Percentiles rank a stretch among this genome's conserved stretches.
phyloP scores from a whole-genome alignment of 139 green algal genomes.

The Volvox reticuliferus region DNA sequence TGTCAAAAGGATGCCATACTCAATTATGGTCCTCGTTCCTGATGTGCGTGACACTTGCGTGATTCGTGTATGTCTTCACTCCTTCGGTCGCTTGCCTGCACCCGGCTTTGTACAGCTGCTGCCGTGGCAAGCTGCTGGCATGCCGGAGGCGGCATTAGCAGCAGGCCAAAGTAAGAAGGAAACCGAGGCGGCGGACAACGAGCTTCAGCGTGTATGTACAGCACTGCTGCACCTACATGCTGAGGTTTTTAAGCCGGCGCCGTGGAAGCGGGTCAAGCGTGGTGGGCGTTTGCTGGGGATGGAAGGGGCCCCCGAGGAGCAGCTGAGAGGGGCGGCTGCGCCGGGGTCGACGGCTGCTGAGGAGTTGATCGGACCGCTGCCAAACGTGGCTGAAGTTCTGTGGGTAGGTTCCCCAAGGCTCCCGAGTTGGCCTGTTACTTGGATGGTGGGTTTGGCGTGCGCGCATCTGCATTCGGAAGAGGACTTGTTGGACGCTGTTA shows the following conservation, averaged over 20 bases:
- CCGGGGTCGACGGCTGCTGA: background rate
- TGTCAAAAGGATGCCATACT: background rate
- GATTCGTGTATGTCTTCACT: background rate
- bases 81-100: background rate
- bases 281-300: background rate
- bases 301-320: background rate
- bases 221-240: slow-evolving; percentile 16
- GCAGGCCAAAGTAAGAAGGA: too few relatives aligned
- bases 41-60: background rate
- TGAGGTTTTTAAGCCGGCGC: background rate
- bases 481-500: background rate
- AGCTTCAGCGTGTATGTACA: background rate
- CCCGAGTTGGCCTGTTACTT: background rate
- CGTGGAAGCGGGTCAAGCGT: background rate
- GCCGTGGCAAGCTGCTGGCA: background rate
- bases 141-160: too few relatives aligned
- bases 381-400: background rate
- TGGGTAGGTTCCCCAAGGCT: background rate
- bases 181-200: background rate
- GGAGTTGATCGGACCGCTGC: background rate
- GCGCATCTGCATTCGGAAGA: background rate
- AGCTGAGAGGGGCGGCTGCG: background rate
- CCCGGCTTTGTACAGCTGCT: background rate
- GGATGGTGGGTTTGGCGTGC: background rate
- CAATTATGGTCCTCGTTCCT: too few relatives aligned